Evolutionary conservation across 225 moss, liverwort and hornwort species (phyloP).

Genomic region (Neckera pumila): DNA sequence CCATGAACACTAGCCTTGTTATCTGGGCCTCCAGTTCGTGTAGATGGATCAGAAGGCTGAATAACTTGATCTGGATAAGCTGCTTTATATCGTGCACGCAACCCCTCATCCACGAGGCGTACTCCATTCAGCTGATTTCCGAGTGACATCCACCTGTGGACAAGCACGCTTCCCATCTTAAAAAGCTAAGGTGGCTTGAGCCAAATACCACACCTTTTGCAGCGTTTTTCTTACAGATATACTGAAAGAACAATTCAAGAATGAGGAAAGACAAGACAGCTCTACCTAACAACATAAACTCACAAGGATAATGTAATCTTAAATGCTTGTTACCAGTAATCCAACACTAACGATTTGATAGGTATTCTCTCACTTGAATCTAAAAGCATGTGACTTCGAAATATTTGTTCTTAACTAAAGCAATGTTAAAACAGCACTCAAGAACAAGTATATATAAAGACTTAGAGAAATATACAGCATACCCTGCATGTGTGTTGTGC

Average conservation of each 20-base stretch:
- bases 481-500: constrained; percentile 99
- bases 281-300: neutral
- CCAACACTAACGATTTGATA: neutral
- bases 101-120: constrained; percentile 90
- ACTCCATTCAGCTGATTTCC: constrained; percentile 97
- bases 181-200: neutral
- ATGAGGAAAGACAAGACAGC: neutral
- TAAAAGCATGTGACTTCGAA: neutral
- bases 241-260: neutral
- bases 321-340: neutral
- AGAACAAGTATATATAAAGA: neutral
- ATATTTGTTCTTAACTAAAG: neutral
- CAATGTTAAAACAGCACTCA: neutral
- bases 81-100: constrained; percentile 81
- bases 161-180: neutral
- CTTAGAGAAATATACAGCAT: neutral
- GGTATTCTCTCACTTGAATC: neutral
- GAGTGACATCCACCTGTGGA: constrained; percentile 88
- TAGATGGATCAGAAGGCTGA: constrained; percentile 74
- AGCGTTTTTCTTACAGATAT: neutral
- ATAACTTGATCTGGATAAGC: constrained; percentile 88
- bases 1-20: constrained; percentile 49
- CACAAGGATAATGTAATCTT: neutral
- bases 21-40: constrained; percentile 27
- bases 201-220: neutral